These are phyloP conservation scores for Dothistroma septosporum DNA, from an alignment of 2,329 filamentous ascomycete species.

Conservation along the genomic window DNA sequence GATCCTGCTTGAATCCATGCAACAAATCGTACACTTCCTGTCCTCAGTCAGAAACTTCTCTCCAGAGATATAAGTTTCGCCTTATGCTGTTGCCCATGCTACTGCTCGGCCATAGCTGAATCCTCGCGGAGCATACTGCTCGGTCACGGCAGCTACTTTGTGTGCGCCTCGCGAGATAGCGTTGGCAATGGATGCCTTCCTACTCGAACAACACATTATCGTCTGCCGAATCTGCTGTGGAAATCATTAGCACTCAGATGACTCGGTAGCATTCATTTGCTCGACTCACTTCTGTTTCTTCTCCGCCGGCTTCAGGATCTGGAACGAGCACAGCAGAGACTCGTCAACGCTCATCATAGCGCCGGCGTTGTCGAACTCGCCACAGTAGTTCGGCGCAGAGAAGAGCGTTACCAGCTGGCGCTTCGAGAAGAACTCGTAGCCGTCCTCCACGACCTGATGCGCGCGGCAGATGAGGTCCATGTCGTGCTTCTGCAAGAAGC, in stretches of 20 bases:
- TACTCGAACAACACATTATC: constrained; percentile 52
- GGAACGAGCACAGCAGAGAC: constrained; percentile 97
- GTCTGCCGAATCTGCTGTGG: constrained; percentile 90
- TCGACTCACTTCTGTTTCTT: constrained; percentile 99
- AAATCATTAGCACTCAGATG: constrained; percentile 27
- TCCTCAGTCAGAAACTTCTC: constrained; percentile 1
- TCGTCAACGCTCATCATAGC: constrained; percentile 99
- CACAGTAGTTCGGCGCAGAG: constrained; percentile 97
- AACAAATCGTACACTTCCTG: constrained; percentile 15
- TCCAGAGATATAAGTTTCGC: constrained; percentile 1
- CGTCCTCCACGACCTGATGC: constrained; percentile 97
- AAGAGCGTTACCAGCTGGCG: constrained; percentile 95
- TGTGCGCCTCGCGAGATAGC: constrained; percentile 5
- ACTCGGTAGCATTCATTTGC: constrained; percentile 40
- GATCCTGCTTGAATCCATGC: constrained; percentile 16
- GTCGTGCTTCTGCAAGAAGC: constrained; percentile 98
- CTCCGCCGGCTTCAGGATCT: constrained; percentile 99
- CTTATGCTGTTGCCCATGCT: constrained; percentile 13
- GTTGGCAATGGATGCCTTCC: constrained; percentile 2
- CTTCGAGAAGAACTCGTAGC: constrained; percentile 99
- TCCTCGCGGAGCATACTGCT: constrained; percentile 8
- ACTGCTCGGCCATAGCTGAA: constrained; percentile 8
- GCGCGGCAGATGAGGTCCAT: constrained; percentile 99
- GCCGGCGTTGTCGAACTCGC: constrained; percentile 98
- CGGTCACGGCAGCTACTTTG: constrained; percentile 13